A percentile compares a stretch with the other conserved stretches of the same genome.
phyloP scores from a whole-genome alignment of 495 filamentous ascomycete genomes.

The Daldinia vernicosa region DNA sequence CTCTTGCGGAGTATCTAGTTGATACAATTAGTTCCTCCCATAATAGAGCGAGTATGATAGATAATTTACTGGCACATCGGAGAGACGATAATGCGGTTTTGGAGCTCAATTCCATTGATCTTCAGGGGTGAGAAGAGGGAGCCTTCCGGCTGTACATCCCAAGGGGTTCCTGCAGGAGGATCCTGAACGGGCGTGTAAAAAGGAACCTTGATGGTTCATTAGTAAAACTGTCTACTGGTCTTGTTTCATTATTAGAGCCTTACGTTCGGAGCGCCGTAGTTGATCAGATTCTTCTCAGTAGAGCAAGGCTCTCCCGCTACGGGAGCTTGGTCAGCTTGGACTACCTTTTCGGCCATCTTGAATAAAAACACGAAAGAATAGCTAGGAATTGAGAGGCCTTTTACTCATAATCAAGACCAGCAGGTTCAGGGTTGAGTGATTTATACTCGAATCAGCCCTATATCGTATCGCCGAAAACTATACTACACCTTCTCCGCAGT shows the following conservation, averaged over 20 bases:
- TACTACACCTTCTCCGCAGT: background rate
- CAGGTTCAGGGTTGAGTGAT: background rate
- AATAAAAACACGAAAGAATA: background rate
- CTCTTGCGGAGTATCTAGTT: constrained; percentile 58
- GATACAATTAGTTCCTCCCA: constrained; percentile 48
- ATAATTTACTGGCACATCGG: constrained; percentile 72
- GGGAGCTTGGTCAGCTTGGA: constrained; percentile 34
- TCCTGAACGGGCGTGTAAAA: constrained; percentile 72
- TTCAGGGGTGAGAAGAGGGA: constrained; percentile 60
- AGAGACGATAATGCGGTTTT: constrained; percentile 68
- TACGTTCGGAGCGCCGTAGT: constrained; percentile 33
- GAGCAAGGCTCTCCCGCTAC: constrained; percentile 31
- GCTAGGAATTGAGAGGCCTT: background rate
- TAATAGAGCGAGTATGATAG: constrained; percentile 62
- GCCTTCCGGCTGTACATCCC: constrained; percentile 65
- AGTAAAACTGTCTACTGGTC: background rate
- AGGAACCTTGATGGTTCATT: constrained; percentile 48
- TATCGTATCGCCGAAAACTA: background rate
- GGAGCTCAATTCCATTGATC: constrained; percentile 65
- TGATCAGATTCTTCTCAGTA: constrained; percentile 32
- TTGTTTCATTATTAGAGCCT: background rate
- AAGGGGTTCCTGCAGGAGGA: constrained; percentile 69
- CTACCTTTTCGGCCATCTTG: constrained; percentile 28
- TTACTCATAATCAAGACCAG: background rate
- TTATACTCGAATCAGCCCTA: constrained; percentile 1